Evolutionary conservation across 208 protist genomes (phyloP), one percentile per base, ranked within the genome.

Genomic region (Leishmania guyanensis): DNA sequence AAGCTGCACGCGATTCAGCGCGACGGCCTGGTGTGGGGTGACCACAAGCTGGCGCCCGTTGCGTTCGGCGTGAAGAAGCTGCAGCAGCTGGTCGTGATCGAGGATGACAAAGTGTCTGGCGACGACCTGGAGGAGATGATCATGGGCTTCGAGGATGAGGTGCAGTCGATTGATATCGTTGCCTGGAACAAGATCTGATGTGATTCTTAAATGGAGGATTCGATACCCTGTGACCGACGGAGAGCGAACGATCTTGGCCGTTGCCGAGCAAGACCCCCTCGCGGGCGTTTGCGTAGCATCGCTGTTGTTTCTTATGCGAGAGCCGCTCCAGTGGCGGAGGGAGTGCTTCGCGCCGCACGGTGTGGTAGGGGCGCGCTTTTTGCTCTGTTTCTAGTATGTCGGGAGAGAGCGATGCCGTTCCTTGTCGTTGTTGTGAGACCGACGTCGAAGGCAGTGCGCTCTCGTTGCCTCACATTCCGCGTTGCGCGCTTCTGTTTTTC

Each of bases 31-130:
- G 62, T 96, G 16, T 99, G 97, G 96, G 95, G 96, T 80, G 90
- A 94, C 78, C 81, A 93, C 84, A 98, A 98, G 89, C 87, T 98
- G 26, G 89, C 96, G 78, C 90, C 96, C 16, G 88, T 99, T 50
- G 98, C 95, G 66, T 99, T 98, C 82, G 98, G 98, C 79, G 94
- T 99, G 75, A 99, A 98, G 91, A 99, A 99, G 92, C 91, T 99
- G 43, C 91, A 98, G 84, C 97, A 98, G 88, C 91, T 95, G 73
- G 90, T 92, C 79, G 92, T 98, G 54, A 96, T 99, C 88, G 97
- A 98, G 90, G 98, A 99, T 92, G 96, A 98, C 85, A 98, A 98
- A 89, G 90, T 99, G 79, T 96, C 91, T 66, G 90, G 92, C 53
- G 98, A 99, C 86, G 95, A 96, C 75, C 84, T 99, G 74, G 93